Evolutionary conservation across 83 land plant genomes (phyloP).

Genomic region (Diphasiastrum complanatum): DNA sequence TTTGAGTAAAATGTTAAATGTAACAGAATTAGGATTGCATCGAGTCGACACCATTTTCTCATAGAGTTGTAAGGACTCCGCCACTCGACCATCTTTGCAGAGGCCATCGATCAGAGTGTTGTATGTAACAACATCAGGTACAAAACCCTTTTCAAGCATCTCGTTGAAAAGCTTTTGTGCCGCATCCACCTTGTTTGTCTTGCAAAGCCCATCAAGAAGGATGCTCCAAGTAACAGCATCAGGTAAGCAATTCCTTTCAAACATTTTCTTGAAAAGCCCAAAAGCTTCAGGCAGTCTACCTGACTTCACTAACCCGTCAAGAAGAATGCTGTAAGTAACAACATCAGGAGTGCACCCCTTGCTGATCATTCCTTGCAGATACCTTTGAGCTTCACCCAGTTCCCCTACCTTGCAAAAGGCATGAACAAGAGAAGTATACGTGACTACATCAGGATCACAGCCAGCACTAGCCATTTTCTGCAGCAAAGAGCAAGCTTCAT

Average conservation of each 20-base stretch:
- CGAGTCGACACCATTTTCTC: conserved; percentile 33
- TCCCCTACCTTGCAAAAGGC: conserved; percentile 36
- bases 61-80: conserved; percentile 27
- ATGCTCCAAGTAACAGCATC: conserved; percentile 25
- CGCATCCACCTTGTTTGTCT: conserved; percentile 31
- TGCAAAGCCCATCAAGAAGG: conserved; percentile 42
- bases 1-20: conserved; percentile 33
- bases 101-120: conserved; percentile 27
- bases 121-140: conserved; percentile 28
- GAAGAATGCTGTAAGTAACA: conserved; percentile 31
- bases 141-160: conserved; percentile 28
- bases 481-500: conserved; percentile 33
- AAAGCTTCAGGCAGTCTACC: conserved; percentile 33
- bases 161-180: conserved; percentile 35
- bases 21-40: conserved; percentile 22
- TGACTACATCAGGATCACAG: conserved; percentile 34
- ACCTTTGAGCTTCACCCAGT: conserved; percentile 33
- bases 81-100: conserved; percentile 25
- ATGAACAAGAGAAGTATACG: conserved; percentile 38
- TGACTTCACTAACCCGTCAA: conserved; percentile 36
- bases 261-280: conserved; percentile 32
- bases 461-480: conserved; percentile 36
- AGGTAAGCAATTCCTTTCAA: conserved; percentile 19
- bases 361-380: conserved; percentile 30
- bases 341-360: conserved; percentile 35